A percentile compares a stretch with the other conserved stretches of the same genome.
Evolutionary conservation across 1,139 yeast species (phyloP).

Genomic region (Hyphopichia khmerensis): DNA sequence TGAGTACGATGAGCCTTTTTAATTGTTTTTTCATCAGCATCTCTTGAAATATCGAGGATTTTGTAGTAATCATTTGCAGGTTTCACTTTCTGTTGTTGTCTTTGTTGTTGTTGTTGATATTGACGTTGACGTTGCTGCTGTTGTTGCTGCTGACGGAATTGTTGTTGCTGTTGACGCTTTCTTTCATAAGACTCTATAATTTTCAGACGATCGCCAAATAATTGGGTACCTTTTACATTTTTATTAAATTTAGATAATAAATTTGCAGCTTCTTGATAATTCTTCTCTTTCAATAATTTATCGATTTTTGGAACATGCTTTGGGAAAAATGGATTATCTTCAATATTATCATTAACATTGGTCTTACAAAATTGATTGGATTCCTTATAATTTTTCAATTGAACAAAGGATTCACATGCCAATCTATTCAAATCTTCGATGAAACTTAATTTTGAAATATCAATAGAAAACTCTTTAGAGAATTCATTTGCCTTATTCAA

Average conservation of each 20-base stretch:
- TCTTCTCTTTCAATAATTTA: slow-evolving; percentile 35
- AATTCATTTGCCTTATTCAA: slow-evolving; percentile 20
- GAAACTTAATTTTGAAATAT: slow-evolving; percentile 17
- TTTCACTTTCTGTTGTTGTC: slow-evolving; percentile 36
- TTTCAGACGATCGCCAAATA: slow-evolving; percentile 30
- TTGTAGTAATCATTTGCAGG: slow-evolving; percentile 79
- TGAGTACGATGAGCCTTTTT: slow-evolving; percentile 79
- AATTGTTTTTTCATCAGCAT: slow-evolving; percentile 72
- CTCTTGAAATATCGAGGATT: slow-evolving; percentile 62
- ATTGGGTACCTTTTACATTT: slow-evolving; percentile 39
- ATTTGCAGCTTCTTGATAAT: slow-evolving; percentile 42
- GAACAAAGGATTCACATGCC: slow-evolving; percentile 49
- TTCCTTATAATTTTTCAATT: slow-evolving; percentile 24
- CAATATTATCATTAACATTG: slow-evolving; percentile 25
- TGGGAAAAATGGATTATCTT: slow-evolving; percentile 39
- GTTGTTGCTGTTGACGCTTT: slow-evolving; percentile 27
- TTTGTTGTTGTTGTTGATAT: slow-evolving; percentile 46
- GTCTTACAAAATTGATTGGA: slow-evolving; percentile 35
- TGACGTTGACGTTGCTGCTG: slow-evolving; percentile 51
- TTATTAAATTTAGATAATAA: slow-evolving; percentile 30
- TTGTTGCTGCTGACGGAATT: slow-evolving; percentile 51
- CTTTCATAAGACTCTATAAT: slow-evolving; percentile 19
- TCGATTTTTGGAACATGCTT: slow-evolving; percentile 47
- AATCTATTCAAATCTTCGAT: slow-evolving; percentile 35
- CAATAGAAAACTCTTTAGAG: slow-evolving; percentile 13